A percentile compares a stretch with the other conserved stretches of the same genome.
Conservation (phyloP, 2,329 filamentous ascomycete genomes). For the Fusarium irregulare region DNA sequence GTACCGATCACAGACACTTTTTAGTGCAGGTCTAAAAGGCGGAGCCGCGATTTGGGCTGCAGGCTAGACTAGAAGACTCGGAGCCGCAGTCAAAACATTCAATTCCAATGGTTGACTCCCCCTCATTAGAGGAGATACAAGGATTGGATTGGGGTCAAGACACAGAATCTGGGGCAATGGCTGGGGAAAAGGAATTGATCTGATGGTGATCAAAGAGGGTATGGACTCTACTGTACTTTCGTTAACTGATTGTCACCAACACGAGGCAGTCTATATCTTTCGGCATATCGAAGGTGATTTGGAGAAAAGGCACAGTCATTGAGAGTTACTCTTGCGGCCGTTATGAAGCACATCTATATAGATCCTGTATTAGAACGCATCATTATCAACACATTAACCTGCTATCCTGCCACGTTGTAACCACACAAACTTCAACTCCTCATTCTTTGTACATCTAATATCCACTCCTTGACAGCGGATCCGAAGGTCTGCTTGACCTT, state of each 20-base stretch:
- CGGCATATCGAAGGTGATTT: neutral
- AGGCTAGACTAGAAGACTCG: constrained; percentile 30
- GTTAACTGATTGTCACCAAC: neutral
- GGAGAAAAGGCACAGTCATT: constrained; percentile 10
- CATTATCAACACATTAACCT: constrained; percentile 20
- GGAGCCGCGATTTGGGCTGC: constrained; percentile 45
- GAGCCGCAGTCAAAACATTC: constrained; percentile 39
- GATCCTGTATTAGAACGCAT: constrained; percentile 3
- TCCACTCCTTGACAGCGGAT: constrained; percentile 33
- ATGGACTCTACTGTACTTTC: neutral
- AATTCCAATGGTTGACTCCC: constrained; percentile 16
- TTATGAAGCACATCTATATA: neutral
- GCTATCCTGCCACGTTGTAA: constrained; percentile 17
- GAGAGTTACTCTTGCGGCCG: neutral
- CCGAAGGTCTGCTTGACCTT: constrained; percentile 34
- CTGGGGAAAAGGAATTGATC: constrained; percentile 12
- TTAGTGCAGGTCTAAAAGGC: constrained; percentile 32
- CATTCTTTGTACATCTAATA: neutral
- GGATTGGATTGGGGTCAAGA: neutral
- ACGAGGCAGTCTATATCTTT: neutral
- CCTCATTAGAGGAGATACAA: constrained; percentile 24
- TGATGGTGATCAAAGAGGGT: neutral
- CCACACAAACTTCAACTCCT: neutral
- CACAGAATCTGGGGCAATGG: constrained; percentile 12
- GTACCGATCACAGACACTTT: constrained; percentile 1